Percentiles rank a stretch among this genome's conserved stretches.
Evolutionary conservation across 805 yeast species (phyloP).

Genomic region (Cyberlindnera americana): DNA sequence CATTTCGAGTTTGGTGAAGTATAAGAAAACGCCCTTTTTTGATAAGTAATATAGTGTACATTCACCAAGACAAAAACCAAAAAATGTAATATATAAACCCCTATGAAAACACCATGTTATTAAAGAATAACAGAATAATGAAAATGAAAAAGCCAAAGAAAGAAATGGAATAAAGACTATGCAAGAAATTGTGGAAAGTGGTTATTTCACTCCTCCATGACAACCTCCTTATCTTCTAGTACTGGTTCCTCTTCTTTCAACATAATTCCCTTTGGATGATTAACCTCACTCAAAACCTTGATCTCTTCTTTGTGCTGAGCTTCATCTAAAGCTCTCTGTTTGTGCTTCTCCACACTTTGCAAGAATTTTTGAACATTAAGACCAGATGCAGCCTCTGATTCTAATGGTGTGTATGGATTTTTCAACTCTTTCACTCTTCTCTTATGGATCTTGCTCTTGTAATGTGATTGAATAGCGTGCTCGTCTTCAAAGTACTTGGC

Average conservation of each 20-base stretch:
- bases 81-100: background rate
- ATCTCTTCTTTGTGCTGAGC: constrained; percentile 41
- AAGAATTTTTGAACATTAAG: constrained; percentile 64
- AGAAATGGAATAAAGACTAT: background rate
- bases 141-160: background rate
- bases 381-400: constrained; percentile 91
- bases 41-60: background rate
- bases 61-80: background rate
- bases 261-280: constrained; percentile 30
- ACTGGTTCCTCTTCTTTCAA: constrained; percentile 10
- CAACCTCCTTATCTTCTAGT: constrained; percentile 24
- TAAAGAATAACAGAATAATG: background rate
- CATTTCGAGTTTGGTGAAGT: constrained; percentile 59
- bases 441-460: constrained; percentile 75
- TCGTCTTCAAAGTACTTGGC: constrained; percentile 87
- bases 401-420: constrained; percentile 83
- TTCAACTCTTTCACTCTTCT: constrained; percentile 76
- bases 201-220: constrained; percentile 19
- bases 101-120: constrained; percentile 1
- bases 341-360: constrained; percentile 58
- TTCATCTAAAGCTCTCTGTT: constrained; percentile 46
- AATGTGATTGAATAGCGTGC: constrained; percentile 66
- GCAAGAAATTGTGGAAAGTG: background rate
- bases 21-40: background rate
- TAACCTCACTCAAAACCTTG: constrained; percentile 26